Base-by-base conservation (phyloP, 192 early-diverging fungal genomes). In the Spinellus fusiger region DNA sequence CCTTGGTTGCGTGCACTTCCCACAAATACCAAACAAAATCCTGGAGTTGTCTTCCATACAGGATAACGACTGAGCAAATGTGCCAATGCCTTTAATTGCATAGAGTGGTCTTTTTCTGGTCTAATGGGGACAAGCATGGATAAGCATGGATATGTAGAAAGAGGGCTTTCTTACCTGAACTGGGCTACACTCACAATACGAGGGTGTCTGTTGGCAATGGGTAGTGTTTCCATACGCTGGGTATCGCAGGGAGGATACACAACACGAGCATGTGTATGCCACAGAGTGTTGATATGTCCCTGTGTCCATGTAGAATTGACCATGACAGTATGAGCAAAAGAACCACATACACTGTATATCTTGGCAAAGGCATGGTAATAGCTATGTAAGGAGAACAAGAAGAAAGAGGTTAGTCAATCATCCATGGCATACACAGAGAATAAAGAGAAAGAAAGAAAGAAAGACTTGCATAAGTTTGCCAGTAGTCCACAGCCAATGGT, bases 231-330 rank as follows among this genome's bases (percentile, higher is more conserved):
- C 34, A 99, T 72, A 0, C 77, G 70, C 0, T 75, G 62, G 0
- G 92, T 93, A 64, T 95, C 89, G 74, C 96, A 99, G 18, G 97
- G 95, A 20, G 97, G 97, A 73, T 95, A 98, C 1, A 97, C 85
- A 1, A 92, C 79, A 9, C 64, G 61, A 4, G 91, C 86, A 9
- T 88, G 77, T 10, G 81, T 79, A 0, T 71, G 66, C 86, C 93
- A 99, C 7, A 98, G 67, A n/a, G 76, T 53, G 59, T 91, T 86
- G 49, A 99, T 92, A 62, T 99, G 97, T 38, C 68, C 80, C 37
- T 86, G 80, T 16, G 97, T 99, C 97, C 97, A 99, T 1, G 89
- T 83, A 9, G 95, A 98, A 74, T 99, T 98, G n/a, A 88, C 89
- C 89, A 97, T 90, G 1, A 95, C 85, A 2, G 84, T 74, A 66